Base-by-base conservation (phyloP, 83 land plant genomes). In the Picea engelmannii region DNA sequence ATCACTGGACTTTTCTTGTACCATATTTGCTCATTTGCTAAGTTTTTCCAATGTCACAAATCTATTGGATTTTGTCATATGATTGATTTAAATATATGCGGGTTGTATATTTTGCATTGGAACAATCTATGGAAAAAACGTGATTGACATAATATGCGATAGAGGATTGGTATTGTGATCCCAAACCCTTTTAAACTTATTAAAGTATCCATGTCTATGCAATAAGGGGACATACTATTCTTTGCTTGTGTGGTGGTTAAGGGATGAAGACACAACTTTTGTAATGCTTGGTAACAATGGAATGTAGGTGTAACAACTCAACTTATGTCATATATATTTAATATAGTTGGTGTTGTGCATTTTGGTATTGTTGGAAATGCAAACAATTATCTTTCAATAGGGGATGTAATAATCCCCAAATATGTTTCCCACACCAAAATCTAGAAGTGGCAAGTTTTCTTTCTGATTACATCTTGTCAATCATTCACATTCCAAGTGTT, bases 301-400 rank as follows among this genome's bases (percentile, higher is more conserved):
- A 83, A 83, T 83, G 85, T 81, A 44, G 85, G 77, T 65, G 86
- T 82, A 11, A 52, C 80, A 17, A 85, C 83, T 13, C 83, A 81
- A 52, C 35, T 21, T 12, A 20, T 81, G 75, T 59, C 79, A 27
- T 74, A 81, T 67, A 52, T 81, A 47, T 85, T 81, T 61, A 52
- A 21, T 69, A 83, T 35, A 35, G 35, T 35, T 35, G 35, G 35
- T 35, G 2, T 35, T 35, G 35, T 35, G 35, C 35, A 35, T 60
- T 83, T 83, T n/a, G 81, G 84, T 4, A 83, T 81, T 76, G 79
- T 83, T 80, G 71, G 85, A 2, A 84, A 71, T 62, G 66, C 52
- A 60, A 74, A 84, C 61, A 24, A 47, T 17, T 62, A 83, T 35
- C 25, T 84, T 49, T 80, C 83, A 23, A 66, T 78, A 23, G 80